Evolutionary conservation across 192 early-diverging fungal genomes (phyloP), one percentile per base, ranked within the genome.

Genomic region (Coemansia sp.): DNA sequence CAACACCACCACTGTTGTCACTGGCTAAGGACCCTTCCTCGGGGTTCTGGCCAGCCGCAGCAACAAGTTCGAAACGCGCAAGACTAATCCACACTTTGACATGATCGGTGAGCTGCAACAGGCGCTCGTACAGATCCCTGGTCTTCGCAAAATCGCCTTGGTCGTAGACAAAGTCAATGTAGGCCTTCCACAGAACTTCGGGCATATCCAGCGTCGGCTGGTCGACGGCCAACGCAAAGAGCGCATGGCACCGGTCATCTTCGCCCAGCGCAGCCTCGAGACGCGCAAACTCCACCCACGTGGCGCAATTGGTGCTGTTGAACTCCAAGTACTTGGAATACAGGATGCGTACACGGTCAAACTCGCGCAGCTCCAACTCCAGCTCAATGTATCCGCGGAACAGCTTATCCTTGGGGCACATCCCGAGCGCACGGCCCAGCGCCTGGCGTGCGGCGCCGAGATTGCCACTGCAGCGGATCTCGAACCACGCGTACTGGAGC

Each of bases 301-400:
- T 95, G 45, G 90, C 80, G 76, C 94, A 94, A 75, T 94, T 96
- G 15, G 89, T 84, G 0, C 93, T 83, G 61, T 92, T 90, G 84
- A 91, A 94, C 70, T 95, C 91, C 33, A 99, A 76, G 72, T 94
- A 97, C 73, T 95, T 97, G 49, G 92, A 78, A 70, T 97, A 98
- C 16, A 99, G 74, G 34, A 76, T 88, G 30, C 98, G 89, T 49
- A 92, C 95, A 15, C 97, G 90, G 65, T 96, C 96, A 66, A 98
- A 97, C 63, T 97, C 96, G 26, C 95, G 89, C 38, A 99, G 84
- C 75, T 93, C 87, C 45, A 98, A 77, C 72, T 99, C 98, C 45
- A 99, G 71, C 63, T 94, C 94, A 72, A 99, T 97, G 78, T 99
- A 99, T 49, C 96, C 94, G 57, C 94, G 91, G 85, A 97, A 98